Conservation (phyloP, 495 filamentous ascomycete species). For the Cairneyella variabilis region DNA sequence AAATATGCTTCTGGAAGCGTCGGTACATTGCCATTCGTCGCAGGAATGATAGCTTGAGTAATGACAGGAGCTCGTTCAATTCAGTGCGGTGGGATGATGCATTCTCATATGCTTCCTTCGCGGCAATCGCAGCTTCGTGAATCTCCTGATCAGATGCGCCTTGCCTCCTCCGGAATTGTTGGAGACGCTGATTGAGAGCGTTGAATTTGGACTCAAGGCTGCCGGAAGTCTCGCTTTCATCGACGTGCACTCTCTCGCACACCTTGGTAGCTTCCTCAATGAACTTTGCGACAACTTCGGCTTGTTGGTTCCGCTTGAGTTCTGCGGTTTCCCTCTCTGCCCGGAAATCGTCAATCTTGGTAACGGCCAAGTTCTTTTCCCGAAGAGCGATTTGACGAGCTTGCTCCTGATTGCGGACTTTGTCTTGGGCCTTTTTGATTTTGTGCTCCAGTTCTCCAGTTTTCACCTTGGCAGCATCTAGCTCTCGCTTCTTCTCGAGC, state of each 20-base stretch:
- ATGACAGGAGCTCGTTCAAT: conserved; percentile 48
- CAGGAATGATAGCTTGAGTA: conserved; percentile 61
- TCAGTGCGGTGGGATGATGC: conserved; percentile 45
- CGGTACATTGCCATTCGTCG: conserved; percentile 73
- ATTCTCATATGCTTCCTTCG: conserved; percentile 33
- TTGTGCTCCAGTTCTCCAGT: conserved; percentile 38
- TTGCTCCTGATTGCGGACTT: conserved; percentile 44
- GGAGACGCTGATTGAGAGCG: conserved; percentile 53
- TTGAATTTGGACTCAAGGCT: conserved; percentile 63
- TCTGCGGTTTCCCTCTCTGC: conserved; percentile 42
- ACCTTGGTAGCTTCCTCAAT: conserved; percentile 53
- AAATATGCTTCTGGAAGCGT: conserved; percentile 78
- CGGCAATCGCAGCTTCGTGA: conserved; percentile 8
- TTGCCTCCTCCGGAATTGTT: conserved; percentile 23
- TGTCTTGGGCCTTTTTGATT: conserved; percentile 55
- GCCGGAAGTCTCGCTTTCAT: conserved; percentile 58
- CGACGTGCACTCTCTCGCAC: conserved; percentile 59
- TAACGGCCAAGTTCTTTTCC: conserved; percentile 64
- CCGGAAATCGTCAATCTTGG: conserved; percentile 45
- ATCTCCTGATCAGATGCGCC: conserved; percentile 61
- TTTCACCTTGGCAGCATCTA: conserved; percentile 38
- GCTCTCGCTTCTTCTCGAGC: conserved; percentile 35
- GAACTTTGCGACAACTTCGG: conserved; percentile 46
- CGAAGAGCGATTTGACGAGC: conserved; percentile 50
- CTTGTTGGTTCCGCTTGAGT: conserved; percentile 41